Conservation (phyloP, 345 rosid genomes). For the Populus deltoides region DNA sequence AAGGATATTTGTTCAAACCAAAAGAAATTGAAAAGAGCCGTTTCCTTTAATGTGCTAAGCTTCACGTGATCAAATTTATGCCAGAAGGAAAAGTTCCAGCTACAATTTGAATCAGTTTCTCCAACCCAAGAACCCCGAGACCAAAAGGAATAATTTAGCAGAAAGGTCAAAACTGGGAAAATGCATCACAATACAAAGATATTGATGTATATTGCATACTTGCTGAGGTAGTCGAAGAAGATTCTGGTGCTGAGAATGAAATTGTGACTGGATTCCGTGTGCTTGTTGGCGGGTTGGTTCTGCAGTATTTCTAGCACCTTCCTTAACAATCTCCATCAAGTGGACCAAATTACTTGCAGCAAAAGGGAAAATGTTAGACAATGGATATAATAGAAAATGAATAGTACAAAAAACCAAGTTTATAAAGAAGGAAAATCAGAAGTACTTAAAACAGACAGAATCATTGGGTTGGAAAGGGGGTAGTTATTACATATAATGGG, state of each 20-base stretch:
- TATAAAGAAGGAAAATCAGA: too few species aligned
- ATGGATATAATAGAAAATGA: slow-evolving; percentile 1
- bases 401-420: background rate
- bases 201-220: slow-evolving; percentile 37
- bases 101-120: background rate
- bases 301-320: slow-evolving; percentile 45
- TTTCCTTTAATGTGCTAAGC: background rate
- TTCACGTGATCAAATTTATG: background rate
- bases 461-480: too few species aligned
- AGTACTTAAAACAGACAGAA: too few species aligned
- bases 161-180: background rate
- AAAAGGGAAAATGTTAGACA: slow-evolving; percentile 16
- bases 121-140: background rate
- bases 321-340: slow-evolving; percentile 79
- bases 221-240: slow-evolving; percentile 64
- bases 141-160: background rate
- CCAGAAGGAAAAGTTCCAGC: background rate
- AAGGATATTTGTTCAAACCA: background rate
- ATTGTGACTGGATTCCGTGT: slow-evolving; percentile 55
- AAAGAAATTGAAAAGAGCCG: background rate
- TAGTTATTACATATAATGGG: too few species aligned
- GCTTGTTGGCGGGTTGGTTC: slow-evolving; percentile 63
- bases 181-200: background rate
- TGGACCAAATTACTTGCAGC: slow-evolving; percentile 51
- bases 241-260: slow-evolving; percentile 67